Evolutionary conservation across 208 protist genomes (phyloP).

Genomic region (Lotmaria passim): DNA sequence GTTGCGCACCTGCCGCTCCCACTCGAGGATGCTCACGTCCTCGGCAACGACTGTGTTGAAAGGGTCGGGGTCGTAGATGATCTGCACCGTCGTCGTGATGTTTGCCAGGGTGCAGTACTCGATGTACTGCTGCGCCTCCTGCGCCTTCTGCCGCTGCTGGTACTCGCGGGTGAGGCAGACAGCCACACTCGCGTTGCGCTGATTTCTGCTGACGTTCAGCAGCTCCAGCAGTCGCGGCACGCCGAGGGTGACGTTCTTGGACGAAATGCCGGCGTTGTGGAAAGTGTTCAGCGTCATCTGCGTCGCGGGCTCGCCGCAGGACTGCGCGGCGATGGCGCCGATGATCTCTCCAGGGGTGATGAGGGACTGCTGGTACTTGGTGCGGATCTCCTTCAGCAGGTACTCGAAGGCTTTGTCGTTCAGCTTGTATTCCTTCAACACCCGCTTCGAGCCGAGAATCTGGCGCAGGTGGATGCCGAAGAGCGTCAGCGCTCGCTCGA

Average conservation of each 20-base stretch:
- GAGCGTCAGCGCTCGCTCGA: conserved; percentile 95
- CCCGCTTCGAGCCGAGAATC: conserved; percentile 93
- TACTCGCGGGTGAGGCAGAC: conserved; percentile 90
- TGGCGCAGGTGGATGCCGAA: conserved; percentile 95
- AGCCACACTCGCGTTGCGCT: conserved; percentile 96
- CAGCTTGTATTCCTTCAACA: conserved; percentile 95
- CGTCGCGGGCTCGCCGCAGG: conserved; percentile 99
- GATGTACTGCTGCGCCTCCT: conserved; percentile 90
- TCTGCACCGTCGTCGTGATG: conserved; percentile 93
- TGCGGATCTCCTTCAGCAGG: conserved; percentile 96
- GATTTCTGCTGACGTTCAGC: conserved; percentile 97
- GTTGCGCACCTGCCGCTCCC: conserved; percentile 71
- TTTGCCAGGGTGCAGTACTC: conserved; percentile 96
- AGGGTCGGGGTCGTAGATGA: conserved; percentile 98
- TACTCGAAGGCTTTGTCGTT: conserved; percentile 96
- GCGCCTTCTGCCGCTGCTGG: conserved; percentile 71
- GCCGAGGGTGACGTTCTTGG: conserved; percentile 99
- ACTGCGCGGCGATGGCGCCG: conserved; percentile 99
- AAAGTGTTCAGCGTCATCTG: conserved; percentile 99
- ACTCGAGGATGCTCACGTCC: conserved; percentile 86
- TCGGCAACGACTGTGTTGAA: conserved; percentile 93
- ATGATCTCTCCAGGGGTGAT: conserved; percentile 98
- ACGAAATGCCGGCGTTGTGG: conserved; percentile 99
- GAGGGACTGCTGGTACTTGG: conserved; percentile 93
- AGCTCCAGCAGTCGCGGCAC: conserved; percentile 99